Conservation (phyloP, 176 grass and related monocot genomes). For the Bothriochloa decipiens region DNA sequence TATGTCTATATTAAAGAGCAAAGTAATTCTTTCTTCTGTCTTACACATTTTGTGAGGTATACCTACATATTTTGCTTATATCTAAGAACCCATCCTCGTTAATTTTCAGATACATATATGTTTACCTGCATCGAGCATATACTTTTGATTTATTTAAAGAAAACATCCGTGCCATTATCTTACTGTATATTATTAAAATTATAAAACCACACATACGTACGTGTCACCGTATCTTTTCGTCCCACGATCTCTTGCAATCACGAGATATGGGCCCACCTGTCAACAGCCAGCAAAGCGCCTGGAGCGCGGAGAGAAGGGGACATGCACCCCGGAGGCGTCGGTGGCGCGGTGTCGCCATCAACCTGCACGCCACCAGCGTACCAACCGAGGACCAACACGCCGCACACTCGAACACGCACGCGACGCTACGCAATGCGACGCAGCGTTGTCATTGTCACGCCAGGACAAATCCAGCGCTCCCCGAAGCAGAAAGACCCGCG, state of each 20-base stretch:
- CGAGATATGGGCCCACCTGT: constrained; percentile 3
- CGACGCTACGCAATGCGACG: not conserved
- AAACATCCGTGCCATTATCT: too few relatives aligned
- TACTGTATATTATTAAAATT: too few relatives aligned
- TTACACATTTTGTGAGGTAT: too few relatives aligned
- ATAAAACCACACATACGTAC: too few relatives aligned
- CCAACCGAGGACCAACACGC: constrained; percentile 32
- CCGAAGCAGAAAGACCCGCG: constrained; percentile 27
- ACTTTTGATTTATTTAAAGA: too few relatives aligned
- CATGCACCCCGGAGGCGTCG: constrained; percentile 25
- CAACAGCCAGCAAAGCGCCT: not conserved
- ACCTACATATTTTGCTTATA: too few relatives aligned
- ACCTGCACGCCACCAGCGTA: constrained; percentile 11
- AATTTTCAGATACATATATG: too few relatives aligned
- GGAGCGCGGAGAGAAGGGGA: not conserved
- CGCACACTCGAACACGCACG: not conserved
- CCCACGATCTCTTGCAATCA: not conserved
- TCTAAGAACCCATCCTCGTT: too few relatives aligned
- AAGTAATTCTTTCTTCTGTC: too few relatives aligned
- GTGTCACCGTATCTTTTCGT: not conserved
- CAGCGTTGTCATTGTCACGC: constrained; percentile 21
- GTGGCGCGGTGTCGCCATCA: constrained; percentile 49
- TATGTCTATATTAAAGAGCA: too few relatives aligned
- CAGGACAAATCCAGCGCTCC: constrained; percentile 31
- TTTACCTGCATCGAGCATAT: too few relatives aligned